Evolutionary conservation across 2,329 filamentous ascomycete species (phyloP).

Genomic region (Dothistroma pini): DNA sequence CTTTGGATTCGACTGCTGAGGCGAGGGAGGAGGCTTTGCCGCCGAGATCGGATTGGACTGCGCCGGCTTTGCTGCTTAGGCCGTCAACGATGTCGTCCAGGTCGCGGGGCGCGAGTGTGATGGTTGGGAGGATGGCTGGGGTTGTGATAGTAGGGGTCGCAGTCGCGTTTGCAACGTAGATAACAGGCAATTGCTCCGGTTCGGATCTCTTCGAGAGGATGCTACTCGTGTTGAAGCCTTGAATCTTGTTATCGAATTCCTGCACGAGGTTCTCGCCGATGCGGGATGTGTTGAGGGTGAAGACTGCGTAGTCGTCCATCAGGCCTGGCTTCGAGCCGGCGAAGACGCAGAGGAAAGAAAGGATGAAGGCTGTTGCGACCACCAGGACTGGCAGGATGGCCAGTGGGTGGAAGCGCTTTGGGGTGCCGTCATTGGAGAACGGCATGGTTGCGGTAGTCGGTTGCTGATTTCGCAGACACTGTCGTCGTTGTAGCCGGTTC

Average conservation of each 20-base stretch:
- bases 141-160: neutral
- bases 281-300: conserved; percentile 58
- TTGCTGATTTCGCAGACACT: neutral
- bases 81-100: conserved; percentile 31
- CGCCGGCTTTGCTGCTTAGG: conserved; percentile 14
- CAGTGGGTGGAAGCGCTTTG: conserved; percentile 15
- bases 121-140: conserved; percentile 16
- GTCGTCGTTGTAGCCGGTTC: neutral
- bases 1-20: conserved; percentile 24
- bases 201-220: conserved; percentile 19
- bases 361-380: conserved; percentile 53
- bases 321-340: conserved; percentile 56
- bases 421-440: neutral
- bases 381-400: conserved; percentile 35
- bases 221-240: conserved; percentile 19
- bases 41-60: conserved; percentile 18
- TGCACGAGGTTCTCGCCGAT: conserved; percentile 43
- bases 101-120: conserved; percentile 22
- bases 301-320: conserved; percentile 55
- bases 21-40: conserved; percentile 24
- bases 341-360: conserved; percentile 59
- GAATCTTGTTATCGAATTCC: conserved; percentile 29
- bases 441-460: neutral
- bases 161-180: conserved; percentile 1
- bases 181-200: conserved; percentile 9